These are phyloP conservation scores for Debaryomyces sp. DNA, from an alignment of 1,139 yeast species.

Conservation along the genomic window DNA sequence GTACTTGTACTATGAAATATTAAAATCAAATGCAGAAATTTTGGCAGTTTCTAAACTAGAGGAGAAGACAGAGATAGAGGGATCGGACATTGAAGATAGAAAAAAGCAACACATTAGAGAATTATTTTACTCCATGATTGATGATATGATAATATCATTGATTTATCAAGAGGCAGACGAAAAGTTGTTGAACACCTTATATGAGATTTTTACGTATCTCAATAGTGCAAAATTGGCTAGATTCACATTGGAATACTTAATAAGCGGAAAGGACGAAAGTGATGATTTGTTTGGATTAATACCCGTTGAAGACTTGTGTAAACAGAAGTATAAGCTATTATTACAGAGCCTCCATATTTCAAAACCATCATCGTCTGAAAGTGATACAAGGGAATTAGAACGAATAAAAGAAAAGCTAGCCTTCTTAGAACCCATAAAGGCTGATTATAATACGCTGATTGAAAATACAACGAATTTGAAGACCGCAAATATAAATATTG, in stretches of 20 bases:
- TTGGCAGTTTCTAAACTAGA: conserved; percentile 11
- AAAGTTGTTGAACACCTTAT: conserved; percentile 48
- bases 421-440: conserved; percentile 32
- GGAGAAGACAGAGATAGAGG: conserved; percentile 3
- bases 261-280: conserved; percentile 49
- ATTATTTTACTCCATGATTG: conserved; percentile 49
- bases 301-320: conserved; percentile 23
- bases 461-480: conserved; percentile 11
- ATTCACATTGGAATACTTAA: conserved; percentile 64
- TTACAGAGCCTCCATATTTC: background rate
- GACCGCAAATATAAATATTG: conserved; percentile 11
- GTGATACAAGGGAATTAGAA: background rate
- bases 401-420: conserved; percentile 17
- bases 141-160: conserved; percentile 58
- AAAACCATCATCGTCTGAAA: background rate
- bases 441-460: conserved; percentile 31
- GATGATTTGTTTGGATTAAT: conserved; percentile 46
- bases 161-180: conserved; percentile 69
- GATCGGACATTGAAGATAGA: conserved; percentile 10
- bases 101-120: conserved; percentile 19
- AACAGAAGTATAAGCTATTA: conserved; percentile 11
- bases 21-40: conserved; percentile 15
- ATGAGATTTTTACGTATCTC: conserved; percentile 52
- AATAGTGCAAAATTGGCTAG: conserved; percentile 57
- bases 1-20: conserved; percentile 60